phyloP scores from a whole-genome alignment of 1,284 basidiomycete species.

The Agroathelia rolfsii region DNA sequence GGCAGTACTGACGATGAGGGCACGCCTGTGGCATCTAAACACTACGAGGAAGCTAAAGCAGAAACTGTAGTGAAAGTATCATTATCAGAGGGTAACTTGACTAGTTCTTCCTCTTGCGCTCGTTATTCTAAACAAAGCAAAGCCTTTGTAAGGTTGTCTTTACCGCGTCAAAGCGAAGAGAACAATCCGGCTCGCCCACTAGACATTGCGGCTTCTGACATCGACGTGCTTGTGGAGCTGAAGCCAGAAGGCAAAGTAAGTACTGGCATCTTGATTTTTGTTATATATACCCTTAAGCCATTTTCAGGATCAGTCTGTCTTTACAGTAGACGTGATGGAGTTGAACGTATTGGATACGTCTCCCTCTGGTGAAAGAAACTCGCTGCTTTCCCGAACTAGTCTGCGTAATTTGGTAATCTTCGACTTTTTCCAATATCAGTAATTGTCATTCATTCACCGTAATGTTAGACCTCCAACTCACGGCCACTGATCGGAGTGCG shows the following conservation, averaged over 20 bases:
- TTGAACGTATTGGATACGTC: conserved; percentile 41
- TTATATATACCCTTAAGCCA: conserved; percentile 3
- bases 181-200: conserved; percentile 32
- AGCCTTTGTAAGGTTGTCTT: conserved; percentile 35
- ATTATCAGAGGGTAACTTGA: conserved; percentile 51
- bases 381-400: conserved; percentile 40
- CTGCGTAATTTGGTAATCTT: conserved; percentile 44
- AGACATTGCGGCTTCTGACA: conserved; percentile 49
- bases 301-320: conserved; percentile 61
- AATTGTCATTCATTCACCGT: conserved; percentile 7
- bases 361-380: conserved; percentile 23
- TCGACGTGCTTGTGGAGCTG: conserved; percentile 56
- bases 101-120: too few relatives aligned
- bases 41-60: conserved; percentile 19
- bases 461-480: conserved; percentile 29
- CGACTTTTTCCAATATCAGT: conserved; percentile 2
- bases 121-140: conserved; percentile 6
- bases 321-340: conserved; percentile 58
- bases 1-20: conserved; percentile 27
- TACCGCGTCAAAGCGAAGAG: conserved; percentile 25
- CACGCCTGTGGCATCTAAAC: conserved; percentile 16
- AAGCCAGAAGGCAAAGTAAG: conserved; percentile 62
- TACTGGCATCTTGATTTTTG: conserved; percentile 5
- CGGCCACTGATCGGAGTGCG: conserved; percentile 53
- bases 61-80: conserved; percentile 44